Conservation (phyloP, 108 stramenopile genomes). For the Schizochytrium sp. region DNA sequence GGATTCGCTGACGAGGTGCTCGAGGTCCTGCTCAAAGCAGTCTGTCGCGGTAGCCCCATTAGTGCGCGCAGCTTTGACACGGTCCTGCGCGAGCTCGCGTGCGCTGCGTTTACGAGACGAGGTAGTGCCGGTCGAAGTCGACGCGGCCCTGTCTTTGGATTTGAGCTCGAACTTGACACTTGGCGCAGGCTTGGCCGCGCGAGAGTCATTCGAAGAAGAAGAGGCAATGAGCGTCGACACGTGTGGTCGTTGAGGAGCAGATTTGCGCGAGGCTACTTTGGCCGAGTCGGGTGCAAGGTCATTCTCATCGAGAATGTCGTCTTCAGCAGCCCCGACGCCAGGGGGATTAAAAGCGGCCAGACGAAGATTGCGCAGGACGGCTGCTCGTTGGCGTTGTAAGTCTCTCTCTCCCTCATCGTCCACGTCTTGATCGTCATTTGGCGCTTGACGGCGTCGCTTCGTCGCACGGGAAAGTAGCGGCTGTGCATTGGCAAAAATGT, state of each 20-base stretch:
- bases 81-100: background rate
- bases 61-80: background rate
- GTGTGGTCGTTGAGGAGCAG: too few relatives aligned
- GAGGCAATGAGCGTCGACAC: too few relatives aligned
- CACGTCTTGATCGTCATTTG: background rate
- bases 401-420: background rate
- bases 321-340: background rate
- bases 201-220: background rate
- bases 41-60: background rate
- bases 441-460: background rate
- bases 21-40: background rate
- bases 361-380: background rate
- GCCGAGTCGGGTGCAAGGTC: too few relatives aligned
- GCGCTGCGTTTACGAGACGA: background rate
- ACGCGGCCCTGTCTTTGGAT: too few relatives aligned
- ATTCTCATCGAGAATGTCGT: too few relatives aligned
- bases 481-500: background rate
- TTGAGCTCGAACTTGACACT: too few relatives aligned
- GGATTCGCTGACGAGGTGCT: background rate
- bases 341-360: background rate
- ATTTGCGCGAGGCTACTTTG: too few relatives aligned
- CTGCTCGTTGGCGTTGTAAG: background rate
- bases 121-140: background rate
- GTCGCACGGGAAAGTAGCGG: background rate
- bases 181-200: background rate